Base-by-base conservation (phyloP, 768 basidiomycete genomes). In the Zangia roseola region DNA sequence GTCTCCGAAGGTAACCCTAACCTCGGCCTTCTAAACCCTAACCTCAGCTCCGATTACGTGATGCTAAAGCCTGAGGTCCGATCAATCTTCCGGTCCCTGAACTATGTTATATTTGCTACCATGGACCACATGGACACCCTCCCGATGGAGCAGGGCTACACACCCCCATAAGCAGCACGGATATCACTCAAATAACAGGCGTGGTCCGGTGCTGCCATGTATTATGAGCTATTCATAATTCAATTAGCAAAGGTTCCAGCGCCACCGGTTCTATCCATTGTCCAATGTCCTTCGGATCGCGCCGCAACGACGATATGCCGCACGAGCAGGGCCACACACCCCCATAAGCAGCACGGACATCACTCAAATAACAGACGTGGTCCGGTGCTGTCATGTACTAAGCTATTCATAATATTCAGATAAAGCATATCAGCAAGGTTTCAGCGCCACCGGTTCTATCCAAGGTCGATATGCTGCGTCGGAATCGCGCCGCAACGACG, bases 1-100 rank as follows among this genome's bases (percentile, higher is more conserved):
- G 64, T 65, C 58, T 41, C 45, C 2, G 2, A 40, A 3, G 14
- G 26, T 25, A 55, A 60, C 63, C 63, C 51, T 62, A 62, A 57
- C 54, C 57, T 23, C 5, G 20, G 19, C 2, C 8, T 2, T 1
- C 13, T 35, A 43, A 50, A 59, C 57, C 56, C 39, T 58, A 58
- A 53, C 50, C 30, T 31, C 30, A 31, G n/a, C n/a, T 12, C 12
- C 6, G 30, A 30, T 30, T 30, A 30, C 30, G 30, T 30, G 14
- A 30, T 12, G 26, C 3, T n/a, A n/a, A n/a, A n/a, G n/a, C n/a
- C n/a, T n/a, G n/a, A 14, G 8, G 12, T 40, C 17, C 30, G 16
- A 19, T 13, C 19, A 12, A 5, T 10, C 8, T 13, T 24, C 47
- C 33, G n/a, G 17, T 1, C 10, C 24, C 13, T 10, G 21, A 28